Base-by-base conservation (phyloP, 1,284 basidiomycete species). In the Xanthoconium separans region DNA sequence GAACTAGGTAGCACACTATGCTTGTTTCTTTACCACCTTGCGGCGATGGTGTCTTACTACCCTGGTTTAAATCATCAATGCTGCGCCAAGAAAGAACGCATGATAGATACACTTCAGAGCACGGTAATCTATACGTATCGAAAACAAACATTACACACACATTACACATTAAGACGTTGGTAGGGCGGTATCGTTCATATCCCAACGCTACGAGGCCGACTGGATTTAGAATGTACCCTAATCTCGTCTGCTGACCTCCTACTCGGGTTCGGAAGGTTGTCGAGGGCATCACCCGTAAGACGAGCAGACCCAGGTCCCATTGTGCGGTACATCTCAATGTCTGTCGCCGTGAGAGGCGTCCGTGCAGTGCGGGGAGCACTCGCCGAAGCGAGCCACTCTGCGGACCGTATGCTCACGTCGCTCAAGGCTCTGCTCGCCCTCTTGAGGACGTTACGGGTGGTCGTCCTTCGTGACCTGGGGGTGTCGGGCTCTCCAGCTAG, bases 151-250 rank as follows among this genome's bases (percentile, higher is more conserved):
- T 46, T 66, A n/a, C n/a, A n/a, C n/a, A 52, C 24, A 51, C 41
- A 44, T 37, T 65, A 62, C 53, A 68, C 9, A 42, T 51, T 39
- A 51, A 42, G 34, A 47, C 36, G 20, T 49, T 27, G 41, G 31
- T 29, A 52, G 42, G 42, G 33, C 24, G 18, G 20, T 10, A 12
- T 77, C 6, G 54, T 61, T 53, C 65, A 70, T 48, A 65, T 68
- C 2, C 79, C 77, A 37, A 76, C 65, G 55, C 70, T 79, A 47
- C 71, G 69, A 10, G 50, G 37, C 31, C 20, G 51, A 41, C 20
- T 30, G 4, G 53, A 27, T 44, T 36, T 44, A 31, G 44, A 30
- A 18, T 18, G 10, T 44, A 5, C 8, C 34, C 44, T 43, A 18
- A 41, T 18, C 2, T 53, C 51, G 22, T 56, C 63, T 31, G 36